These are phyloP conservation scores for Globisporangium irregulare DNA, from an alignment of 352 stramenopile genomes.

Conservation along the genomic window DNA sequence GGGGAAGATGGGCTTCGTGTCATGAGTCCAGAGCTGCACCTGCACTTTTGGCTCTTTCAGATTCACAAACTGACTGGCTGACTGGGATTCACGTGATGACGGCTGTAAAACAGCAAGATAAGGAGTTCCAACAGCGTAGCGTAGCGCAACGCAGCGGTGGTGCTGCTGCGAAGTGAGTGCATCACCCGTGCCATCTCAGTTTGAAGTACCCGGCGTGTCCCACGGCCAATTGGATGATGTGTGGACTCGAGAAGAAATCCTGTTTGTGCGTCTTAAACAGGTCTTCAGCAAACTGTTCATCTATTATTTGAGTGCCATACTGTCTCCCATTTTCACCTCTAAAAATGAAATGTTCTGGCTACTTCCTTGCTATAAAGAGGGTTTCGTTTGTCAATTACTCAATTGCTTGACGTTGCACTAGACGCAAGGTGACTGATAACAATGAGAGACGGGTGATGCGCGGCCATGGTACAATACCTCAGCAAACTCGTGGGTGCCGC, in stretches of 20 bases:
- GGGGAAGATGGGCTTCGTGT: not conserved
- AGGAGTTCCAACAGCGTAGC: not conserved
- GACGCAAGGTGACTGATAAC: not conserved
- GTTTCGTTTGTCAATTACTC: not conserved
- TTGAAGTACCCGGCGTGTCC: not conserved
- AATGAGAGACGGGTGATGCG: not conserved
- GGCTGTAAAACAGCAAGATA: not conserved
- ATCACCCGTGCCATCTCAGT: not conserved
- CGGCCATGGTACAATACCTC: not conserved
- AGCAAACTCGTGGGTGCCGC: not conserved
- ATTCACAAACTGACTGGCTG: not conserved
- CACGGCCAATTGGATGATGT: not conserved
- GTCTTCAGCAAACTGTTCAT: not conserved
- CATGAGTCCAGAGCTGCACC: not conserved
- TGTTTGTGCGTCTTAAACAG: not conserved
- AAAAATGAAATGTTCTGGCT: not conserved
- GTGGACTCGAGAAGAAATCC: not conserved
- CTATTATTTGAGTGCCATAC: no score
- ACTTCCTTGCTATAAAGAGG: not conserved
- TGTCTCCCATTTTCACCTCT: not conserved
- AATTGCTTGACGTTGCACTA: not conserved
- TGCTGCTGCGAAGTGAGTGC: not conserved
- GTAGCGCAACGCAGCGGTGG: not conserved
- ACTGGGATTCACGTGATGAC: not conserved
- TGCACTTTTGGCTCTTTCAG: slow-evolving; percentile 1